These are phyloP conservation scores for Colletotrichum filicis DNA, from an alignment of 2,329 filamentous ascomycete species.

Conservation along the genomic window DNA sequence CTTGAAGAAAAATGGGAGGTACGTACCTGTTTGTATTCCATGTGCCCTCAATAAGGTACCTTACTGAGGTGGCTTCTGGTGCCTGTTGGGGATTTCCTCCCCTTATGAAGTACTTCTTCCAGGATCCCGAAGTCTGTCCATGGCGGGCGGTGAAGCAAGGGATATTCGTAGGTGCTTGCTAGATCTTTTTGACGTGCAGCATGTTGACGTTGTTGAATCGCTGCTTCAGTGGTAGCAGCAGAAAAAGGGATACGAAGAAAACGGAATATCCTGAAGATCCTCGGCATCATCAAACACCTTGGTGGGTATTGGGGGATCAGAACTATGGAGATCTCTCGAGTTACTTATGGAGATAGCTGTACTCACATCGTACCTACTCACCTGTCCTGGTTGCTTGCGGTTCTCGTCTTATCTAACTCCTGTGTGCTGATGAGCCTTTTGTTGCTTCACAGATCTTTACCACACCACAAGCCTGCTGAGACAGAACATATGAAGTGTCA, in stretches of 20 bases:
- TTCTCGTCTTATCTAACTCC: too few relatives aligned
- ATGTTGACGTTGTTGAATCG: neutral
- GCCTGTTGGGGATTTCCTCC: neutral
- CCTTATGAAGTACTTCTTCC: neutral
- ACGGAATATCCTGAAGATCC: neutral
- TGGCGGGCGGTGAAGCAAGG: neutral
- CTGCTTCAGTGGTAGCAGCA: neutral
- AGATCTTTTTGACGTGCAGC: neutral
- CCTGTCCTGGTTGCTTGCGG: neutral
- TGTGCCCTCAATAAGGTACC: neutral
- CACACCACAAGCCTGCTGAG: neutral
- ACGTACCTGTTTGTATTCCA: neutral
- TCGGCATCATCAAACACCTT: neutral
- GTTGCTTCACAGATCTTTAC: too few relatives aligned
- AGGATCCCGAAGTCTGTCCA: neutral
- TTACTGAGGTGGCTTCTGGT: neutral
- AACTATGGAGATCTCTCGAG: neutral
- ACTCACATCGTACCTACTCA: neutral
- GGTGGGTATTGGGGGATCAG: neutral
- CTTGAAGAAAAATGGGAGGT: neutral
- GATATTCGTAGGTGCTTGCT: neutral
- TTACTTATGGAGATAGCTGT: neutral
- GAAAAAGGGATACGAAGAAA: neutral
- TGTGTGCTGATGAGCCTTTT: too few relatives aligned
- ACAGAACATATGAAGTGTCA: neutral